Evolutionary conservation across 768 basidiomycete genomes (phyloP), one percentile per base, ranked within the genome.

Genomic region (Boletus barrowsii): DNA sequence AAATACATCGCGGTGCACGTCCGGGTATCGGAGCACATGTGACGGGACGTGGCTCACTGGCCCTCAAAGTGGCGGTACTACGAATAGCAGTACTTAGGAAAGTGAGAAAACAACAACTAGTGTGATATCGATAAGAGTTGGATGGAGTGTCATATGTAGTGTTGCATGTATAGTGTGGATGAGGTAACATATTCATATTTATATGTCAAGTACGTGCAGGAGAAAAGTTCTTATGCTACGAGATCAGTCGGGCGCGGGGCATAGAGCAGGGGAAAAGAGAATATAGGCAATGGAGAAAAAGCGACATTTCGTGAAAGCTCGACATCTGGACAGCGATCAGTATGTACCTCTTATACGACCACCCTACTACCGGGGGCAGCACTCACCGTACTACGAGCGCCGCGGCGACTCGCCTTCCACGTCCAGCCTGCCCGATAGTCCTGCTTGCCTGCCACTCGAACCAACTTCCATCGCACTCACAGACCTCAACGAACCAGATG

Each of bases 381-480:
- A 59, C 53, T 52, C 57, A 57, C 42, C 47, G 15, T 51, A 46
- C 45, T 51, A 46, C 45, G n/a, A 43, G 9, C 55, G 44, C 42
- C 50, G 54, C 35, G 45, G 50, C 14, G 59, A 55, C n/a, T 70
- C 65, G 18, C 68, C 68, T 37, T 65, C 65, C 1, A 58, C 65
- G 47, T 77, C 75, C 63, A 70, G 61, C 57, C 69, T 68, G 32
- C 73, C 73, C 3, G 76, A 65, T 13, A 76, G 67, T 53, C 77
- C 76, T 43, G 51, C 71, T 64, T 48, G 71, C 56, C 57, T 71
- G 53, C 55, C 71, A 66, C 58, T 49, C 10, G 59, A 55, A 17
- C 48, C 55, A 1, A 40, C 30, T 29, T 58, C 69, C 42, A 57
- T 49, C 26, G 48, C 63, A 30, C 70, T 62, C 48, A 57, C 62